Conservation (phyloP, 805 yeast species). For the Saccharomyces kudriavzevii region DNA sequence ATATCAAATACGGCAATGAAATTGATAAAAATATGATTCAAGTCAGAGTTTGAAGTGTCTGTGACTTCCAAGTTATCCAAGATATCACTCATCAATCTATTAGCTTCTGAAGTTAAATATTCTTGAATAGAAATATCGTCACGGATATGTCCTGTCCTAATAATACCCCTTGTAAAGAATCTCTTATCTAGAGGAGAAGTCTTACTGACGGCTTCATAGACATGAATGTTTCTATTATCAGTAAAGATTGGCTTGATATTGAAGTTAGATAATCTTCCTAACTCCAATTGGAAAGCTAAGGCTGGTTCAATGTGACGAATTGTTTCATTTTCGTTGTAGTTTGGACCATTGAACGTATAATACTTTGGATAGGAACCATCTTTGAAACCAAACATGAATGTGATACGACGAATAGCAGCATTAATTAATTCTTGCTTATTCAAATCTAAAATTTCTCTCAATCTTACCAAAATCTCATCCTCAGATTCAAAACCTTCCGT, state of each 20-base stretch:
- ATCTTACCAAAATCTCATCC: conserved; percentile 53
- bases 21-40: conserved; percentile 94
- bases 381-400: conserved; percentile 78
- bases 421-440: conserved; percentile 60
- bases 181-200: conserved; percentile 89
- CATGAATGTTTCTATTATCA: conserved; percentile 95
- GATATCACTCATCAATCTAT: conserved; percentile 91
- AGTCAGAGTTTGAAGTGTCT: conserved; percentile 89
- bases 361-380: conserved; percentile 90
- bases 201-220: conserved; percentile 92
- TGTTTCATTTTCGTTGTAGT: conserved; percentile 77
- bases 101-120: conserved; percentile 91
- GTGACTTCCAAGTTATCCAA: conserved; percentile 90
- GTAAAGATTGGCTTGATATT: conserved; percentile 90
- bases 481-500: conserved; percentile 70
- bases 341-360: conserved; percentile 89
- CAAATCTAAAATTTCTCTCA: conserved; percentile 58
- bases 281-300: conserved; percentile 91
- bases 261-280: conserved; percentile 89
- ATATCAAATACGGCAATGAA: conserved; percentile 93
- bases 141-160: conserved; percentile 89
- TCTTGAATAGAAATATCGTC: conserved; percentile 91
- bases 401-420: conserved; percentile 81
- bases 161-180: conserved; percentile 93
- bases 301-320: conserved; percentile 98